phyloP scores from a whole-genome alignment of 2,329 filamentous ascomycete genomes.

The Nigrograna mackinnonii region DNA sequence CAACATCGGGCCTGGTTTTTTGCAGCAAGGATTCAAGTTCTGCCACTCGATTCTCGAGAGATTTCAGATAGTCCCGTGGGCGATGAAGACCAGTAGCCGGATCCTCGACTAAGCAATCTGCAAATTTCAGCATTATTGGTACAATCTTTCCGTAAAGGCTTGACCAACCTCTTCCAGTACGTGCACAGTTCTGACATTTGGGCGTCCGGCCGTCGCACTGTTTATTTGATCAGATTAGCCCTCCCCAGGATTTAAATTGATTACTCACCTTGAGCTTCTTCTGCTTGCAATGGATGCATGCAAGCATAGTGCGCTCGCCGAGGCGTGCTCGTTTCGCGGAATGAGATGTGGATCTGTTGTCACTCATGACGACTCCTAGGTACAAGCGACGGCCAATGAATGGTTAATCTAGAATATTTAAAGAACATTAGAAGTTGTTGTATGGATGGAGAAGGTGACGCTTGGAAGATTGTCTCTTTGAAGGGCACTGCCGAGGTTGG shows the following conservation, averaged over 20 bases:
- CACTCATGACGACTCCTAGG: conserved; percentile 3
- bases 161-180: conserved; percentile 17
- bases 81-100: conserved; percentile 37
- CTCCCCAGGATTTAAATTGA: neutral
- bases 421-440: no score
- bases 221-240: conserved; percentile 1
- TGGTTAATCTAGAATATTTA: no score
- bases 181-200: conserved; percentile 29
- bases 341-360: conserved; percentile 1
- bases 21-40: conserved; percentile 35
- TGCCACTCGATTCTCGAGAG: conserved; percentile 28
- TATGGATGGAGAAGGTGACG: no score
- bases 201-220: conserved; percentile 14
- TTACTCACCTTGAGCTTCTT: conserved; percentile 27
- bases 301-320: conserved; percentile 27
- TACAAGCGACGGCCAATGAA: no score
- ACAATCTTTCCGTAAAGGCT: neutral
- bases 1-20: conserved; percentile 25
- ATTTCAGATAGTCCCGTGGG: conserved; percentile 37
- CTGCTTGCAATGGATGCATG: conserved; percentile 27
- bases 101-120: conserved; percentile 39
- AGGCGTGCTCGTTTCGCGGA: conserved; percentile 18
- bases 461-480: no score
- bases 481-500: no score
- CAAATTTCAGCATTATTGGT: neutral